Evolutionary conservation across 2,329 filamentous ascomycete species (phyloP).

Genomic region (Cercospora sojina): DNA sequence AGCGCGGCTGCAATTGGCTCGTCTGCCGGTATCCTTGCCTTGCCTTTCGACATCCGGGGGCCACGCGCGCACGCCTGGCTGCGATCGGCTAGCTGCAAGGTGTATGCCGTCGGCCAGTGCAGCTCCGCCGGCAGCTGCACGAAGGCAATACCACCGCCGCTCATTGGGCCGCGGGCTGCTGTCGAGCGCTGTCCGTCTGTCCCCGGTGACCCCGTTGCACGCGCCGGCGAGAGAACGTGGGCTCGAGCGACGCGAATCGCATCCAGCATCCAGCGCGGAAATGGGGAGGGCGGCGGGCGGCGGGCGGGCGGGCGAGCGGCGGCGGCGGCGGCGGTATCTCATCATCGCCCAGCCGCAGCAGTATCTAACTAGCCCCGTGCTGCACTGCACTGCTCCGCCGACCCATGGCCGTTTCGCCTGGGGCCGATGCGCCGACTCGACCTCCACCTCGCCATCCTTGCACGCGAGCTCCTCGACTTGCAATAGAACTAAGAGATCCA

Average conservation of each 20-base stretch:
- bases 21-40: neutral
- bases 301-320: neutral
- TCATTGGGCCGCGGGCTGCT: neutral
- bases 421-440: neutral
- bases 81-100: neutral
- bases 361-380: neutral
- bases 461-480: conserved; percentile 19
- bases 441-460: conserved; percentile 19
- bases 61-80: neutral
- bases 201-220: neutral
- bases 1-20: neutral
- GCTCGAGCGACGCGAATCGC: too few species aligned
- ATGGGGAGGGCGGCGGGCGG: too few species aligned
- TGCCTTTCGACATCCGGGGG: neutral
- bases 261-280: too few species aligned
- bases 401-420: neutral
- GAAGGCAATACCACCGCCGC: neutral
- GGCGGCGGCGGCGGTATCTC: neutral
- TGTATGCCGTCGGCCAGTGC: neutral
- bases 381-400: neutral
- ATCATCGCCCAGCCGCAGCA: neutral
- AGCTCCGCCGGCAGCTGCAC: neutral
- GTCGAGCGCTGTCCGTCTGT: too few species aligned
- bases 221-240: neutral
- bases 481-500: conserved; percentile 21